phyloP scores from a whole-genome alignment of 2,329 filamentous ascomycete species.

The Apiospora rasikravindrae region DNA sequence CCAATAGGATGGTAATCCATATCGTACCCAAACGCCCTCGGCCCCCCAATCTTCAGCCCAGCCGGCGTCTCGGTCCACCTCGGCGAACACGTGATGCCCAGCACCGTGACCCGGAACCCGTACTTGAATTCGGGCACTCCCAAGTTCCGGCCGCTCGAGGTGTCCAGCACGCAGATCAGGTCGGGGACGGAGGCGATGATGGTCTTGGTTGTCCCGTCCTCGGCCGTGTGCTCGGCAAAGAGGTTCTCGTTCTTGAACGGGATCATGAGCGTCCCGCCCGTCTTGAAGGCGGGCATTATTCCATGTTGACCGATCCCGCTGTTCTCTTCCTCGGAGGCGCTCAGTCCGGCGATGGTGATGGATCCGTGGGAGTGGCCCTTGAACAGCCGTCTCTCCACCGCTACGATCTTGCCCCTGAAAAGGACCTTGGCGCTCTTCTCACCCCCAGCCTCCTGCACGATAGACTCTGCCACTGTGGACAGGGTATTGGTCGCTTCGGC shows the following conservation, averaged over 20 bases:
- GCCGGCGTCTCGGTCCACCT: conserved; percentile 47
- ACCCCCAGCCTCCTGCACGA: neutral
- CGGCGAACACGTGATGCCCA: conserved; percentile 49
- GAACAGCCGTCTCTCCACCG: conserved; percentile 4
- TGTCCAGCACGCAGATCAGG: conserved; percentile 57
- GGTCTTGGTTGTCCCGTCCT: conserved; percentile 38
- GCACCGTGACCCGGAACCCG: conserved; percentile 51
- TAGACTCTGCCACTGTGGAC: neutral
- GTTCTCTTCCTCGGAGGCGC: neutral
- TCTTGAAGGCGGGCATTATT: conserved; percentile 38
- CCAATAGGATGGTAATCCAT: conserved; percentile 50
- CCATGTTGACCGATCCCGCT: neutral
- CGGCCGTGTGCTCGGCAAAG: conserved; percentile 48
- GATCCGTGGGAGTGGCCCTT: conserved; percentile 1
- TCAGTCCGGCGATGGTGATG: neutral
- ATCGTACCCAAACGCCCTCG: conserved; percentile 51
- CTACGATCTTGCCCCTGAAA: conserved; percentile 6
- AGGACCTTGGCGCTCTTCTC: neutral
- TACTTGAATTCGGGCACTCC: conserved; percentile 60
- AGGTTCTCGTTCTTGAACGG: conserved; percentile 77
- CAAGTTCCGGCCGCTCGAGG: conserved; percentile 58
- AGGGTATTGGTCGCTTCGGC: neutral
- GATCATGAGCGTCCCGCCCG: conserved; percentile 53
- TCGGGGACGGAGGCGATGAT: conserved; percentile 58
- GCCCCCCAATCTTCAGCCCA: conserved; percentile 54